Evolutionary conservation across 179 eudicot genomes (phyloP), one percentile per base, ranked within the genome.

Genomic region (Silene vulgaris): DNA sequence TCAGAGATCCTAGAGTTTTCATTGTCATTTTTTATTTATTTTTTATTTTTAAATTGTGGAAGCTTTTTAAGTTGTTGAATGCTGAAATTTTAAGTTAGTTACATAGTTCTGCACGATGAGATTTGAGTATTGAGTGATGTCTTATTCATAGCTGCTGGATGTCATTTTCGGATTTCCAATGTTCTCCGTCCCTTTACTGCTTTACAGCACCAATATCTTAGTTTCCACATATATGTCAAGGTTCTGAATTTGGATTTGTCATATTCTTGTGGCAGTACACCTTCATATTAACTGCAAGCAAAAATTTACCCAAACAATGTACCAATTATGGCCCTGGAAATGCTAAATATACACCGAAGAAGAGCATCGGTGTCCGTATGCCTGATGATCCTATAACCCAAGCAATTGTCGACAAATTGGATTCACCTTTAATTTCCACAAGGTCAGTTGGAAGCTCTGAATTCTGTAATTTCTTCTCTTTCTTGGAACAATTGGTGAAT

Each of bases 361-460:
- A 83, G 85, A 91, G 81, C 78, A 87, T 93, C 20, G 98, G 98
- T 52, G 86, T 91, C 35, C 98, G 97, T 69, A 87, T 93, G 54
- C 98, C 98, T 61, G 95, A 87, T 82, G 98, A 93, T 91, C 84
- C 89, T 77, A 86, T 93, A 29, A 87, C 95, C 76, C 86, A 64
- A 81, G 90, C 88, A 17, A 85, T 93, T 80, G 78, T 93, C 77
- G 90, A 91, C 77, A 86, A 87, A 83, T 77, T 83, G 88, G 89
- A 75, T 74, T 85, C 88, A 30, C 95, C 98, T 75, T 80, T 93
- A 66, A 74, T 93, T 80, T 91, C 97, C 17, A 93, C 98, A 67
- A 93, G 97, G 97, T 91, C 77, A 29, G 80, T 74, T 76, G 60
- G 30, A 20, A 40, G 19, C 69, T 28, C 48, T 59, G 63, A 56